Base-by-base conservation (phyloP, 768 basidiomycete species). In the Podaxis sp. region DNA sequence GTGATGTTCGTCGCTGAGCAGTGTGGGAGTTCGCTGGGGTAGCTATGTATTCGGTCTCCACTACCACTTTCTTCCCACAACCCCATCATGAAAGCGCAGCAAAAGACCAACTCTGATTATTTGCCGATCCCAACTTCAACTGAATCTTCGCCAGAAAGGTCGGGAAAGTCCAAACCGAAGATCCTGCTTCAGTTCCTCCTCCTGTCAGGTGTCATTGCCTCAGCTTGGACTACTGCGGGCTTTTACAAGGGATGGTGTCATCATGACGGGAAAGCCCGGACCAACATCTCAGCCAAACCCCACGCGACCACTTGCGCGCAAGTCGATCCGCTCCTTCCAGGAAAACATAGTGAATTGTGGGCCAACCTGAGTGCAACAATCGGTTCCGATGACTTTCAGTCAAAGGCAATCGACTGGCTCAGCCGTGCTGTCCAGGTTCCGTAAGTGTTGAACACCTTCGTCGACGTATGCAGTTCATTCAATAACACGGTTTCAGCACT, bases 351-450 rank as follows among this genome's bases (percentile, higher is more conserved):
- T 66, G 73, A 69, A 10, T 40, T 80, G 4, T 81, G 80, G 80
- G 64, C 67, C 7, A 66, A 65, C 13, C 6, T 80, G 56, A 73
- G 71, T 56, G 67, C 69, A 17, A 68, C 68, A 36, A 73, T 80
- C 53, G 68, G 70, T 26, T 73, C 73, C 10, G 69, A 75, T 0
- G 68, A 66, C 13, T 86, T 84, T 72, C 74, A 77, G 70, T 54
- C 62, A 0, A 70, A 71, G 59, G 80, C 82, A 0, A 69, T 83
- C 26, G 71, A 79, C 50, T 82, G 80, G 80, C 72, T 85, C 11
- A 71, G 73, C n/a, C 81, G 80, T 26, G 84, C 84, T 51, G 79
- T 86, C 5, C 74, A 73, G 13, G 66, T 82, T 55, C 77, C 78
- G 81, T 83, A 58, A 69, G 78, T 69, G 3, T 52, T 57, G 28